Evolutionary conservation across 2,329 filamentous ascomycete species (phyloP), one percentile per base, ranked within the genome.

Genomic region (Fusarium nelsonii): DNA sequence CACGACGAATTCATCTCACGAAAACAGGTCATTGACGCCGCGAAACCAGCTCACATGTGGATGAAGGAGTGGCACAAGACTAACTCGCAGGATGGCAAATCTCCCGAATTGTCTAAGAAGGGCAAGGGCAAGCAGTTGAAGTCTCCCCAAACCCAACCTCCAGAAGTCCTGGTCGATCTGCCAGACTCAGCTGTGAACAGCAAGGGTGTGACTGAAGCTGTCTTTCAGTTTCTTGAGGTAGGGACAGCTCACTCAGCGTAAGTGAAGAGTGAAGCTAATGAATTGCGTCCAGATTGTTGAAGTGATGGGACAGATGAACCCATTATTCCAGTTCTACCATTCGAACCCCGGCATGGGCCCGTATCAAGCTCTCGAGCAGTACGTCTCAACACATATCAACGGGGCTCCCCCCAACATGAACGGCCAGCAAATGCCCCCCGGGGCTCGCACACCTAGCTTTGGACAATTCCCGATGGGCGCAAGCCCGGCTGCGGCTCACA

Each of bases 1-100:
- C 91, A 97, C 74, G 92, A 94, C 71, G 94, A 98, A 79, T 97
- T 91, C 74, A 83, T 98, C 45, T 90, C 94, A 23, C 88, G 93
- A 55, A 87, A 84, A 64, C 84, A 84, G 68, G 86, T 89, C 10
- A 85, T 90, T 39, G 82, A 89, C 44, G 86, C 87, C 8, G 88
- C 88, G 15, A 85, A 86, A 71, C 88, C 88, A 3, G 81, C 85
- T 28, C 88, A 90, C 68, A 83, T 84, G 65, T 91, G 88, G 88
- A 82, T 86, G 71, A 90, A 90, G 79, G 88, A 90, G 26, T 91
- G 88, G 88, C 82, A 84, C 63, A 86, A 82, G 73, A 77, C 87
- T 43, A 91, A 91, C 76, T 76, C 81, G 3, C 81, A 83, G 58
- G 87, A 90, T 68, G 79, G 78, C 52, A 90, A 88, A 60, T 91